Base-by-base conservation (phyloP, 1,284 basidiomycete genomes). In the Pyrrhoderma lamaoense region DNA sequence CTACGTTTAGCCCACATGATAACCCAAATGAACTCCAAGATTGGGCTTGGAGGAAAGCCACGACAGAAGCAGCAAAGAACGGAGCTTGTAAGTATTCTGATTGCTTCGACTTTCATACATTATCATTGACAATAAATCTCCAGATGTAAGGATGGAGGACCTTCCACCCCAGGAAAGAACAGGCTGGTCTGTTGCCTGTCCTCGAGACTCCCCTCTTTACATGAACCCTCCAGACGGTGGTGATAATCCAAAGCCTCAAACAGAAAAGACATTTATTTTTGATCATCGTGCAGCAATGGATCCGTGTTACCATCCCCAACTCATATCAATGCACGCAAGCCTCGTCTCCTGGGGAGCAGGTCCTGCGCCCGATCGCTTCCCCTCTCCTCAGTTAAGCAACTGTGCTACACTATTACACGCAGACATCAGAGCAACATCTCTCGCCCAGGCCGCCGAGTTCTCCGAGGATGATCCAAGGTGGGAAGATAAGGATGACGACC, bases 391-490 rank as follows among this genome's bases (percentile, higher is more conserved):
- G 44, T 74, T 82, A 59, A 70, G 74, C 3, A 79, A 78, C 60
- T 78, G 75, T 60, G 72, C 76, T 25, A 79, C 77, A 1, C 62
- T 63, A 0, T 57, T 82, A 44, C 79, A 82, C 57, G 70, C 75
- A 34, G 81, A 87, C 60, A 78, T 86, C 42, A 73, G 79, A 35
- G 68, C 74, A 0, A 75, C 80, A 2, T 68, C 71, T 42, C 14
- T 62, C 68, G 55, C 59, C 56, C 52, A 53, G 23, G 67, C 64
- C 59, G 65, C 64, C 25, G 67, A 67, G 52, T 65, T 67, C 49
- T 64, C 67, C 0, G 67, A 66, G 0, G 62, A 71, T 43, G 79
- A 84, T 60, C 70, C 75, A 0, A 64, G 62, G 0, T 86, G 80
- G 76, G 74, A 76, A 25, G 67, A 73, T 18, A 84, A 79, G 64